Evolutionary conservation across 2,329 filamentous ascomycete genomes (phyloP), one percentile per base, ranked within the genome.

Genomic region (Fusarium kyushuense): DNA sequence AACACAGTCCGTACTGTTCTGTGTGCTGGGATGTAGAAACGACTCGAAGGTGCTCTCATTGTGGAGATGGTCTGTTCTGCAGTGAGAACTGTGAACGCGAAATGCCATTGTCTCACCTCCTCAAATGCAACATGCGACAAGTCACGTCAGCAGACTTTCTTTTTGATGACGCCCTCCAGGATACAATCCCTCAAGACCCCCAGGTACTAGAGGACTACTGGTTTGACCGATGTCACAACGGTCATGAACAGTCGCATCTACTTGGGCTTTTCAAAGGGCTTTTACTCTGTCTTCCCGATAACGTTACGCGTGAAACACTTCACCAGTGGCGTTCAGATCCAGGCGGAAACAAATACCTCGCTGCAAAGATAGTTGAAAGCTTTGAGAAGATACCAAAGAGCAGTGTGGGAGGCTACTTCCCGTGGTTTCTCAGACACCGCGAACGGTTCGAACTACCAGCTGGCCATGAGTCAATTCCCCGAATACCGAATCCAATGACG

Each of bases 131-230:
- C 21, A 49, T 49, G 33, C 17, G 33, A 9, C 33, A 36, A 36
- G 47, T 29, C 47, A 49, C 17, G 7, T 49, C 47, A 27, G 47
- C 47, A 38, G 47, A 49, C 47, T 29, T 29, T 17, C 33, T 49
- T 21, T 29, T 36, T n/a, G 3, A 5, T 5, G 47, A 38, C 17
- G 8, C 29, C 6, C 11, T 38, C 9, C 2, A 0, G 7, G 23
- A 49, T 29, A 35, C 6, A 8, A 10, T 49, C 21, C 17, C 47
- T 19, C 29, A 17, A 16, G 33, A 49, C 23, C 17, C 47, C 21
- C 23, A 38, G 23, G 23, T 38, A 49, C 32, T 17, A n/a, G 17
- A 21, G 8, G 47, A 49, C 33, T 49, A 49, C 6, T 49, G 17
- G 47, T 38, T 49, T 14, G 17, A 49, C 8, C 23, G 47, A 29